Conservation (phyloP, 2,329 filamentous ascomycete genomes). For the Fusarium luffae region DNA sequence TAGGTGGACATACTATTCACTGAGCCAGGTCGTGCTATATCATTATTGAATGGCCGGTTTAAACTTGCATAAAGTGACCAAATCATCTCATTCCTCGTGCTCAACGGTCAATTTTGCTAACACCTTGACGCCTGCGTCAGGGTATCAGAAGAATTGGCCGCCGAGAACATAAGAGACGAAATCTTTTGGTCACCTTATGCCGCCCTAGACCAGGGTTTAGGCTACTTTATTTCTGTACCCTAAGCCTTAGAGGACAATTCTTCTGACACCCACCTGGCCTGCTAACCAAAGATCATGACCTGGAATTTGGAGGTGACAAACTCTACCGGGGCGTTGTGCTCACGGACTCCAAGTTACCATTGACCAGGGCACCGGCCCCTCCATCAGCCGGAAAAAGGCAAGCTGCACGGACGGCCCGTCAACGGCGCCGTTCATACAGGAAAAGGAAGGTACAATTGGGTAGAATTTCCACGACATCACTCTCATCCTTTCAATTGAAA, state of each 20-base stretch:
- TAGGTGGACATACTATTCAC: not conserved
- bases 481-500: constrained; percentile 22
- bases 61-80: not conserved
- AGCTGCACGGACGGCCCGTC: constrained; percentile 23
- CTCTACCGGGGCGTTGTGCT: constrained; percentile 3
- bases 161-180: too few species aligned
- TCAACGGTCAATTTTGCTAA: not conserved
- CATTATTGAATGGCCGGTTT: not conserved
- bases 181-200: too few species aligned
- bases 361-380: constrained; percentile 35
- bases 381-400: constrained; percentile 33
- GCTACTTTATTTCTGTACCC: too few species aligned
- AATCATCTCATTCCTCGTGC: not conserved
- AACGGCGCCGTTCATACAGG: constrained; percentile 11
- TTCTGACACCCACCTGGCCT: too few species aligned
- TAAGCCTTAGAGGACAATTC: too few species aligned
- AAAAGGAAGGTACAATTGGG: constrained; percentile 1
- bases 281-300: not conserved
- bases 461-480: constrained; percentile 30
- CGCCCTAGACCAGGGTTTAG: too few species aligned
- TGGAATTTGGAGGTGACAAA: not conserved
- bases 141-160: too few species aligned
- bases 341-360: constrained; percentile 7
- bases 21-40: not conserved
- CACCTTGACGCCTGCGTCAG: not conserved